A percentile compares a stretch with the other conserved stretches of the same genome.
Conservation (phyloP, 768 basidiomycete genomes). For the Trichaptum fuscoviolaceum region DNA sequence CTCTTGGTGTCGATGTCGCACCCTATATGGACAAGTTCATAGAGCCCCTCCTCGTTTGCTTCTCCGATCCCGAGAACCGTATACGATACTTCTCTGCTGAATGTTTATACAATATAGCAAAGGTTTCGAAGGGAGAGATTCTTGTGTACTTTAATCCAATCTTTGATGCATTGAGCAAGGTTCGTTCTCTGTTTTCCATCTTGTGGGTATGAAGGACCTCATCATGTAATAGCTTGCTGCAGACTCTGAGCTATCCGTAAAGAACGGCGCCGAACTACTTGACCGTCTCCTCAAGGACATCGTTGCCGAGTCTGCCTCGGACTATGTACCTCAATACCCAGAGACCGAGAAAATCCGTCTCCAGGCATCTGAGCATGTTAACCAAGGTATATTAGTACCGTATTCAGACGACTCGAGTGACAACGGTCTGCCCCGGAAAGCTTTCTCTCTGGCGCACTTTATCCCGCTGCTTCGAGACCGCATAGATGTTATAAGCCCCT, state of each 20-base stretch:
- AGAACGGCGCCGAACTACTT: conserved; percentile 95
- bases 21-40: conserved; percentile 94
- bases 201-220: conserved; percentile 11
- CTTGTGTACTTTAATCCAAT: conserved; percentile 97
- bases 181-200: conserved; percentile 29
- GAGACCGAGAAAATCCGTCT: conserved; percentile 66
- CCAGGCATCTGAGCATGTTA: conserved; percentile 38
- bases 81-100: conserved; percentile 98
- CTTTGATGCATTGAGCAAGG: conserved; percentile 96
- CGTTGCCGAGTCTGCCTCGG: conserved; percentile 92
- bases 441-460: conserved; percentile 92
- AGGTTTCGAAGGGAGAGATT: conserved; percentile 95
- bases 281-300: conserved; percentile 98
- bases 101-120: conserved; percentile 96
- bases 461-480: conserved; percentile 91
- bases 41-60: conserved; percentile 82
- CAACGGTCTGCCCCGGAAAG: conserved; percentile 47
- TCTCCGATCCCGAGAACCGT: conserved; percentile 89
- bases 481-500: conserved; percentile 92
- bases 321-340: conserved; percentile 84
- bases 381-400: conserved; percentile 56
- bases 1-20: conserved; percentile 87
- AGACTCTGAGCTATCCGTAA: conserved; percentile 92
- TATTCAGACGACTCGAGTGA: conserved; percentile 42
- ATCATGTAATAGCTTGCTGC: conserved; percentile 69